Evolutionary conservation across 805 yeast species (phyloP).

Genomic region (Starmerella kuoi): DNA sequence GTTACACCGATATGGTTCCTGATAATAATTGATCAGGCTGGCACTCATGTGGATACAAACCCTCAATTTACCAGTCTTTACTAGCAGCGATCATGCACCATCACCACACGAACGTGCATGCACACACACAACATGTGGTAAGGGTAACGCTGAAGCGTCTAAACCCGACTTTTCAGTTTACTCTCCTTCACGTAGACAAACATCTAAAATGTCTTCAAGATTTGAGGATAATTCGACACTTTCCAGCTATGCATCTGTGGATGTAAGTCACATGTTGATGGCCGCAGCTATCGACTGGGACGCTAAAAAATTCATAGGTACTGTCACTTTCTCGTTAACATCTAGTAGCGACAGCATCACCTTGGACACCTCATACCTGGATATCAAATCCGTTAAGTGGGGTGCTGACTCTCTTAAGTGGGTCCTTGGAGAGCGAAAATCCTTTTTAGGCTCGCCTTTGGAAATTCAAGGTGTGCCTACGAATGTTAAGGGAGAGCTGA

Average conservation of each 20-base stretch:
- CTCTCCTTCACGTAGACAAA: too few relatives aligned
- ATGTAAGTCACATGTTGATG: constrained; percentile 41
- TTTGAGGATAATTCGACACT: constrained; percentile 41
- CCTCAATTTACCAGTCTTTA: too few relatives aligned
- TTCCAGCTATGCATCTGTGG: constrained; percentile 52
- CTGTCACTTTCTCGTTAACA: constrained; percentile 38
- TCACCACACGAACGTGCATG: too few relatives aligned
- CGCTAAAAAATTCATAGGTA: constrained; percentile 41
- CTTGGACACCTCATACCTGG: constrained; percentile 58
- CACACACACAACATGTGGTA: too few relatives aligned
- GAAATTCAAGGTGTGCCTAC: constrained; percentile 22
- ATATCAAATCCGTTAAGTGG: constrained; percentile 36
- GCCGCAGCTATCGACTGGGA: constrained; percentile 46
- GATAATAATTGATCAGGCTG: too few relatives aligned
- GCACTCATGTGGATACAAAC: too few relatives aligned
- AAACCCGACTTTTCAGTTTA: too few relatives aligned
- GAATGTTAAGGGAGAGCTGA: constrained; percentile 16
- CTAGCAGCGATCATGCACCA: too few relatives aligned
- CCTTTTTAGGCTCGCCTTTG: constrained; percentile 37
- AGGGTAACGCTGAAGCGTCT: too few relatives aligned
- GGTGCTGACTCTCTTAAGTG: constrained; percentile 31
- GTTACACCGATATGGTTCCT: too few relatives aligned
- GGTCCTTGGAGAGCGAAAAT: constrained; percentile 27
- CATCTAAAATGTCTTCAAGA: neutral
- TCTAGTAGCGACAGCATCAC: constrained; percentile 31